Percentiles rank a stretch among this genome's conserved stretches.
Evolutionary conservation across 2,329 filamentous ascomycete genomes (phyloP).

Genomic region (Clonostachys byssicola): DNA sequence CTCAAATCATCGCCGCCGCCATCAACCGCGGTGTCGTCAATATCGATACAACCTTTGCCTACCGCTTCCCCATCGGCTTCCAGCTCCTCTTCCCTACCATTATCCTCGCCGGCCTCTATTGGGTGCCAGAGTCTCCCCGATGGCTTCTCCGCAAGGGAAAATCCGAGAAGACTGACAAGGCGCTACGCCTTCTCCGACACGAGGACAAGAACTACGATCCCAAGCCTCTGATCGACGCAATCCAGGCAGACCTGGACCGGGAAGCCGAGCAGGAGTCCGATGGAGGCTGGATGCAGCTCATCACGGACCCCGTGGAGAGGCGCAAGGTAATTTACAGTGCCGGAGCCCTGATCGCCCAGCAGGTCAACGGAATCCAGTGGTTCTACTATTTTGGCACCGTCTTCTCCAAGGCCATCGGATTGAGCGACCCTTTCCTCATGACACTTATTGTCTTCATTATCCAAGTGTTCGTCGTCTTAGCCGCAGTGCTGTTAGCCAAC

Average conservation of each 20-base stretch:
- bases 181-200: conserved; percentile 35
- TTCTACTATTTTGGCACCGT: conserved; percentile 38
- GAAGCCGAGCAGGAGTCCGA: conserved; percentile 19
- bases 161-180: conserved; percentile 27
- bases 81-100: conserved; percentile 17
- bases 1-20: conserved; percentile 26
- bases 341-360: conserved; percentile 38
- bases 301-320: conserved; percentile 37
- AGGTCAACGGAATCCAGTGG: conserved; percentile 44
- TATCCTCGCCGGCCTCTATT: conserved; percentile 11
- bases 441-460: conserved; percentile 34
- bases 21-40: conserved; percentile 20
- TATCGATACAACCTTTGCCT: conserved; percentile 20
- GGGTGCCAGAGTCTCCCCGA: conserved; percentile 18
- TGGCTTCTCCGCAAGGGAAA: conserved; percentile 30
- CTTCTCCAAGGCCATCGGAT: conserved; percentile 34
- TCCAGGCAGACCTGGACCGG: conserved; percentile 35
- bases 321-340: conserved; percentile 38
- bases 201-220: conserved; percentile 30
- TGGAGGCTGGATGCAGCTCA: conserved; percentile 29
- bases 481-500: conserved; percentile 32
- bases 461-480: conserved; percentile 32
- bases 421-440: conserved; percentile 33
- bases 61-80: conserved; percentile 23
- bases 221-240: conserved; percentile 26